Conservation (phyloP, 352 stramenopile species). For the Pythium biforme region DNA sequence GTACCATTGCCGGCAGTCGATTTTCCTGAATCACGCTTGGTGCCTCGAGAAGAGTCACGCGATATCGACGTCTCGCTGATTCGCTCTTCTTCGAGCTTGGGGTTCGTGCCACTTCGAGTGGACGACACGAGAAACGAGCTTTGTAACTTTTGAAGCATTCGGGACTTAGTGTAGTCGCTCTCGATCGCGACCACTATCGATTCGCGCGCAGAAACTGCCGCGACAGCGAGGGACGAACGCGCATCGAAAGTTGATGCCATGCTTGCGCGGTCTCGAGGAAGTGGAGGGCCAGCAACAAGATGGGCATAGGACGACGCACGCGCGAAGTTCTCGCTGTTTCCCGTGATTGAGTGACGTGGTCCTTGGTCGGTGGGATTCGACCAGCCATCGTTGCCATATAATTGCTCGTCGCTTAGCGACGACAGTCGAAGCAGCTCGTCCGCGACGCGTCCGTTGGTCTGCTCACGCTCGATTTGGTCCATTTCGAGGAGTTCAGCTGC, state of each 20-base stretch:
- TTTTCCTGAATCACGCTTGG: conserved; percentile 19
- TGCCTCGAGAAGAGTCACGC: conserved; percentile 14
- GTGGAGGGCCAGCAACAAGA: conserved; percentile 4
- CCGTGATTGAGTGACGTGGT: not conserved
- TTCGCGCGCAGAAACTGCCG: conserved; percentile 29
- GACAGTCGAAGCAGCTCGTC: conserved; percentile 36
- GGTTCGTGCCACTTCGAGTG: not conserved
- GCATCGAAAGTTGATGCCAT: conserved; percentile 31
- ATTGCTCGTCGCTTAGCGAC: conserved; percentile 21
- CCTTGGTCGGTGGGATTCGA: not conserved
- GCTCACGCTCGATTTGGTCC: conserved; percentile 82
- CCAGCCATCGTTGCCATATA: conserved; percentile 24
- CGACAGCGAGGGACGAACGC: conserved; percentile 34
- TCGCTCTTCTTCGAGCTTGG: conserved; percentile 11
- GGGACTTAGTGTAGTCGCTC: conserved; percentile 24
- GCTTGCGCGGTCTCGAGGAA: conserved; percentile 10
- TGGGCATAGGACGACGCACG: conserved; percentile 17
- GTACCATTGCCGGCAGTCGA: conserved; percentile 2
- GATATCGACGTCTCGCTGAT: conserved; percentile 15
- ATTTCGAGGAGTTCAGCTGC: conserved; percentile 80
- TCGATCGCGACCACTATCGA: conserved; percentile 58
- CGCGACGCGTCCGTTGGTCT: conserved; percentile 21
- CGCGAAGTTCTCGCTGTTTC: not conserved
- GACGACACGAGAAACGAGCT: conserved; percentile 20
- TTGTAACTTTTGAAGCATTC: conserved; percentile 27